A percentile compares a stretch with the other conserved stretches of the same genome.
These are phyloP conservation scores for Yamadazyma dushanensis DNA, from an alignment of 1,139 yeast species.

Conservation along the genomic window DNA sequence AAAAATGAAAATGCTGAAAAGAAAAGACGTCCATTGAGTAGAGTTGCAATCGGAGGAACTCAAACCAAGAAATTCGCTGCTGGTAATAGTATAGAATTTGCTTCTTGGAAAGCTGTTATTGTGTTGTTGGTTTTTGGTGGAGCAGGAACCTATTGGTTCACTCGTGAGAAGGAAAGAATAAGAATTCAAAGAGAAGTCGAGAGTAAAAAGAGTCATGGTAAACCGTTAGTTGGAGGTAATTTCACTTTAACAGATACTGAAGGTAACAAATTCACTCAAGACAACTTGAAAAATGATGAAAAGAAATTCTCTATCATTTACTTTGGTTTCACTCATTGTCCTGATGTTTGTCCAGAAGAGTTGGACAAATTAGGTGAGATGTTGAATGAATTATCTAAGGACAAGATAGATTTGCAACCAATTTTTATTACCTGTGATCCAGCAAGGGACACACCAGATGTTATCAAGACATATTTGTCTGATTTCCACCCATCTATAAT, in stretches of 20 bases:
- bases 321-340: slow-evolving; percentile 96
- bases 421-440: slow-evolving; percentile 96
- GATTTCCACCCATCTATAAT: slow-evolving; percentile 89
- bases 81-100: slow-evolving; percentile 57
- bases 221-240: slow-evolving; percentile 91
- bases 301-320: slow-evolving; percentile 74
- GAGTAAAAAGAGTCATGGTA: slow-evolving; percentile 83
- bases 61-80: slow-evolving; percentile 31
- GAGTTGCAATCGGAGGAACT: slow-evolving; percentile 49
- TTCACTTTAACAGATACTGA: slow-evolving; percentile 71
- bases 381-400: slow-evolving; percentile 62
- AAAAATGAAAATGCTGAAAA: background rate
- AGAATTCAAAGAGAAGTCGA: slow-evolving; percentile 78
- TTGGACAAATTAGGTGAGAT: slow-evolving; percentile 85
- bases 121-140: slow-evolving; percentile 69
- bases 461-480: slow-evolving; percentile 69
- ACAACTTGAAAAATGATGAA: slow-evolving; percentile 53
- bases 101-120: slow-evolving; percentile 85
- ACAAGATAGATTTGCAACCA: slow-evolving; percentile 69
- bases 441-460: slow-evolving; percentile 85
- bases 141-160: slow-evolving; percentile 66
- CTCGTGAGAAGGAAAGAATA: slow-evolving; percentile 69
- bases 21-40: slow-evolving; percentile 43
- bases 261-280: slow-evolving; percentile 71
- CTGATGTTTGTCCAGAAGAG: slow-evolving; percentile 98